Base-by-base conservation (phyloP, 2,329 filamentous ascomycete genomes). In the Coniella vitis region DNA sequence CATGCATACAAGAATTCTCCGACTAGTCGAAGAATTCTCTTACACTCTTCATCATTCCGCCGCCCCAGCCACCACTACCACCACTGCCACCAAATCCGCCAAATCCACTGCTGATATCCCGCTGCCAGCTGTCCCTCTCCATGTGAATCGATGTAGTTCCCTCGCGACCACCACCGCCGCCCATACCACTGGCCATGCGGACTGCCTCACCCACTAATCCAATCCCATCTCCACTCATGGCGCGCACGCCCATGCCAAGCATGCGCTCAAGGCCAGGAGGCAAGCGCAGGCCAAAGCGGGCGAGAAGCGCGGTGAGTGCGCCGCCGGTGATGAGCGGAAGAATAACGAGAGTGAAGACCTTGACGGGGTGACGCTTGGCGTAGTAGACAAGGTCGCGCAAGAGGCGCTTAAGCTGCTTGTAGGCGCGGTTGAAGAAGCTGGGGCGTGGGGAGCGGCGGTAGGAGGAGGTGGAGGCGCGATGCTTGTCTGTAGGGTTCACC, bases 291-390 rank as follows among this genome's bases (percentile, higher is more conserved):
- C 90, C 90, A 65, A 96, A 86, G 62, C 83, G 81, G 34, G 80
- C 79, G 39, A 95, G 76, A 38, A 96, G 72, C 40, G 85, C 87
- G 8, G 83, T 83, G 56, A 96, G 69, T 22, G 87, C 85, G 29
- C 91, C 91, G 45, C 88, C 88, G 1, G 85, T 90, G 60, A 96
- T 72, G 50, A 97, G 75, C 9, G 91, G 91, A 78, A 96, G 81
- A 60, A 96, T 78, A 54, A 95, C 84, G 54, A 90, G 78, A 73
- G 87, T 75, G 71, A 96, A 87, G 41, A 95, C 87, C 69, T 94
- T 94, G 62, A 89, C 70, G 0, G 90, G 91, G 69, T 96, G 85
- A 34, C 81, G 77, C 63, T 87, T 85, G 60, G 87, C 86, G 69
- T 91, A 95, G 64, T 84, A 79, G 64, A 85, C 74, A 8, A 96